A percentile compares a stretch with the other conserved stretches of the same genome.
These are phyloP conservation scores for Antitrichia curtipendula DNA, from an alignment of 225 moss, liverwort and hornwort genomes.

Conservation along the genomic window DNA sequence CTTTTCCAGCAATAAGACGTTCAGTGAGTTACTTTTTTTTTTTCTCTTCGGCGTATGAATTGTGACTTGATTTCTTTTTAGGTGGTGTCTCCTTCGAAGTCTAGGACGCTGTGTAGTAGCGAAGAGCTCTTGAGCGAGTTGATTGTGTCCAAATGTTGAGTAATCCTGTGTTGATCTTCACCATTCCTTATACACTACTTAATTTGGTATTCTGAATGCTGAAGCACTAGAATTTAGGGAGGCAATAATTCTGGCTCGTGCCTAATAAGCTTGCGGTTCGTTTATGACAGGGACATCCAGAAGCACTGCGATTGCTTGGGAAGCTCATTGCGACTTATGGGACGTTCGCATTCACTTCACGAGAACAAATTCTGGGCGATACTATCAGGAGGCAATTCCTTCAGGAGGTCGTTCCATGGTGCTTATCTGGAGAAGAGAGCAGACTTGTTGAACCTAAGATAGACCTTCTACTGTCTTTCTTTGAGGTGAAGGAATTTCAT, in stretches of 20 bases:
- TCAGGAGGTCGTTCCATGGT: slow-evolving; percentile 78
- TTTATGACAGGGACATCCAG: slow-evolving; percentile 60
- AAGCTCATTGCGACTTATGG: slow-evolving; percentile 63
- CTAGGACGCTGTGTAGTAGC: neutral
- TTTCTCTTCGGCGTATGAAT: neutral
- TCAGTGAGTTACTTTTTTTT: slow-evolving; percentile 30
- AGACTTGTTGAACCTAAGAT: slow-evolving; percentile 48
- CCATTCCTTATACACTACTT: neutral
- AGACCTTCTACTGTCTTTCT: slow-evolving; percentile 70
- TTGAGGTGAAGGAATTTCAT: slow-evolving; percentile 50
- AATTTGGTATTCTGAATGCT: neutral
- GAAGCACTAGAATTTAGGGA: neutral
- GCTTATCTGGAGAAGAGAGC: slow-evolving; percentile 48
- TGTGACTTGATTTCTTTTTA: neutral
- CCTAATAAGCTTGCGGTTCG: neutral
- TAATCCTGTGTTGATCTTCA: neutral
- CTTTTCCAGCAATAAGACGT: slow-evolving; percentile 43
- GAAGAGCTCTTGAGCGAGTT: neutral
- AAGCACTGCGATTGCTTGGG: slow-evolving; percentile 64
- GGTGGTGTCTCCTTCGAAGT: neutral
- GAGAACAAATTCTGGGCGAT: slow-evolving; percentile 3
- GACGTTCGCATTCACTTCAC: slow-evolving; percentile 40
- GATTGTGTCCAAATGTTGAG: neutral
- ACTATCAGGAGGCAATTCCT: slow-evolving; percentile 24
- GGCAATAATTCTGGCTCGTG: neutral